Evolutionary conservation across 2,329 filamentous ascomycete genomes (phyloP), one percentile per base, ranked within the genome.

Genomic region (Chaetomium sp.): DNA sequence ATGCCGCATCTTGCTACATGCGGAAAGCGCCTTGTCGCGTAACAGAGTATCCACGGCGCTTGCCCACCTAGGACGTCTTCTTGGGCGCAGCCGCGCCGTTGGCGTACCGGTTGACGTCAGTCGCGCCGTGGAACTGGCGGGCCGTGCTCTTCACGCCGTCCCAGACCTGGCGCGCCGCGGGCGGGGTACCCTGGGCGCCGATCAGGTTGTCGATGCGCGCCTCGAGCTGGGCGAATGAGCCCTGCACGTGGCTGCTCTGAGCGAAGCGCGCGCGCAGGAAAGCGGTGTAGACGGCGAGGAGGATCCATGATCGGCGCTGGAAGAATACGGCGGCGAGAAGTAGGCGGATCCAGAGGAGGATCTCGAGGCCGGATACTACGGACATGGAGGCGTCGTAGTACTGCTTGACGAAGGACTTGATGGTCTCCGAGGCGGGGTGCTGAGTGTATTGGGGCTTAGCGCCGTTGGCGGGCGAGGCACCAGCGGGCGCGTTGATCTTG

Each of bases 331-430:
- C 89, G 36, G 89, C 87, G 53, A 91, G 74, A 49, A 95, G 69
- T 54, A 99, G 76, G 67, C 94, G 90, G 72, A 88, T 76, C 86
- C 91, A 95, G 58, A 97, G 84, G 42, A 82, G 74, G 64, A 97
- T 89, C 77, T 99, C 94, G 57, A 99, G 88, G 47, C 79, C 77
- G 40, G 92, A 88, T 36, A 99, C 94, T 59, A 97, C 78, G 56
- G 88, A 89, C 94, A 99, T 99, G 73, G 90, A 95, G 59, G 83
- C 76, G 71, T 99, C 94, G 70, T 99, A 99, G 82, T 97, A 96
- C 71, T 91, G 84, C 84, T 97, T 97, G 72, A 99, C 91, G 68
- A 99, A 99, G 67, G 80, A 81, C 65, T 91, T 91, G 71, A 99
- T 96, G 64, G 79, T 82, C 60, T 96, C 91, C 53, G 88, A 86